Evolutionary conservation across 169 alveolate genomes (phyloP).

Genomic region (Eimeria praecox): DNA sequence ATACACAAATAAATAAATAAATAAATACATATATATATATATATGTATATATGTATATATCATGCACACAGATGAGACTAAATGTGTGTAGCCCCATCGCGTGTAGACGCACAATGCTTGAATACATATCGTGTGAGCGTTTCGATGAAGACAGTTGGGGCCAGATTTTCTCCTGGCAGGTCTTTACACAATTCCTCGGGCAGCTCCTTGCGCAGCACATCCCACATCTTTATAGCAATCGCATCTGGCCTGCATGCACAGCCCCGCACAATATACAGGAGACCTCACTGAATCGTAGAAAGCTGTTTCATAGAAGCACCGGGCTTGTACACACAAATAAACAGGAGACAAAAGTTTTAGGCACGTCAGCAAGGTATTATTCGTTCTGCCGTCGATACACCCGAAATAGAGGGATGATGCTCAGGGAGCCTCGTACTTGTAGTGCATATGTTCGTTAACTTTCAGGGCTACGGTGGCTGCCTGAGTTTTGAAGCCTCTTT

Average conservation of each 20-base stretch:
- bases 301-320: too few relatives aligned
- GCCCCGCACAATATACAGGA: too few relatives aligned
- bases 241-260: slow-evolving; percentile 66
- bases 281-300: too few relatives aligned
- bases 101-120: slow-evolving; percentile 50
- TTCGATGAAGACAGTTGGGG: slow-evolving; percentile 67
- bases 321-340: too few relatives aligned
- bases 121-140: slow-evolving; percentile 68
- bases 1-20: too few relatives aligned
- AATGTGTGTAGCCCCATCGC: neutral
- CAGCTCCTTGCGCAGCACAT: slow-evolving; percentile 69
- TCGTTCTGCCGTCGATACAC: too few relatives aligned
- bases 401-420: too few relatives aligned
- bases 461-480: slow-evolving; percentile 87
- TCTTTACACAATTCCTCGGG: slow-evolving; percentile 42
- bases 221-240: slow-evolving; percentile 79
- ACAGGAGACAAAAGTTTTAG: too few relatives aligned
- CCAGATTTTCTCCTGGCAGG: slow-evolving; percentile 34
- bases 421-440: slow-evolving; percentile 87
- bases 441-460: slow-evolving; percentile 91
- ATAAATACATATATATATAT: too few relatives aligned
- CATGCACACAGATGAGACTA: slow-evolving; percentile 24
- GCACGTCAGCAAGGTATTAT: too few relatives aligned
- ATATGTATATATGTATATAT: slow-evolving; percentile 78
- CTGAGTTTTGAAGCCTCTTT: slow-evolving; percentile 84